Base-by-base conservation (phyloP, 306 rosid species). In the Abrus pulchellus region DNA sequence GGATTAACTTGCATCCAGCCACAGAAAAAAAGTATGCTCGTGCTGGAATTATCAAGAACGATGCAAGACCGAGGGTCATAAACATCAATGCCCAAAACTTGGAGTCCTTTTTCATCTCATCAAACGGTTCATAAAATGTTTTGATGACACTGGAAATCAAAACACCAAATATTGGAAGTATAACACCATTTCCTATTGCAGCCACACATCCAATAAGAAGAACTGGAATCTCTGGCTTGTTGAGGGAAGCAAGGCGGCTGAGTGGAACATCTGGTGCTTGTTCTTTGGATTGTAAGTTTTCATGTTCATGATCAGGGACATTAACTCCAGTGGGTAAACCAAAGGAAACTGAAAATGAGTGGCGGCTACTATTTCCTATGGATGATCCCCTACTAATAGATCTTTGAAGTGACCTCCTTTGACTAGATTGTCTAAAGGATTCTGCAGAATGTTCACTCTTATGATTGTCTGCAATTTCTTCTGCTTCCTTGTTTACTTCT, bases 221-320 rank as follows among this genome's bases (percentile, higher is more conserved):
- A 38, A 85, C 87, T 6, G 92, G 98, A 59, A 94, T 90, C 92
- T 94, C 98, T 29, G 97, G 98, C 86, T 92, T 94, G 91, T 94
- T 94, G 30, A 92, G 93, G 83, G 89, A 72, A 63, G 90, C 96
- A 48, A 94, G 90, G 87, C 97, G 98, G 61, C 84, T 48, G 9
- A 94, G 83, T 3, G 96, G 83, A 72, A 92, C 89, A 14, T 81
- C 56, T 43, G 83, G 90, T 70, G 36, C 56, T 75, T 83, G 3
- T 79, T 90, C 75, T 54, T 70, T 63, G 48, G 75, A 65, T 66
- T 80, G 80, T 53, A 79, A 38, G 7, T 78, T 86, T 47, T 68
- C 83, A 13, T 2, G 49, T 12, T 88, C 79, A 33, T 68, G 79
- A 76, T 90, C 94, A 66, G 84, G 14, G n/a, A 82, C 71, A 9